A percentile compares a stretch with the other conserved stretches of the same genome.
Evolutionary conservation across 2,329 filamentous ascomycete genomes (phyloP).

Genomic region (Talaromyces sp.): DNA sequence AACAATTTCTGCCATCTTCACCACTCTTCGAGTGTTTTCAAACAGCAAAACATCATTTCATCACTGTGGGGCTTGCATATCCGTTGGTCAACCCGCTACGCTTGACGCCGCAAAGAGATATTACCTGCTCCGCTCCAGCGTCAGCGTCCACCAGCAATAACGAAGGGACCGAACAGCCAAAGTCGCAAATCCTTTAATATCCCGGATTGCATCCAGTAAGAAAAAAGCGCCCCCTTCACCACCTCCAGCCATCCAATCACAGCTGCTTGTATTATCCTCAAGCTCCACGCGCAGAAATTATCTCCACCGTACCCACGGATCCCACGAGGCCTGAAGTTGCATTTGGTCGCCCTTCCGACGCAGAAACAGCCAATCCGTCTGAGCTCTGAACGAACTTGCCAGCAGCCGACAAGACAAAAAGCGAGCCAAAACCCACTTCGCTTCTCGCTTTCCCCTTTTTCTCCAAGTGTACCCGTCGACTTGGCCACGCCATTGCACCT

Average conservation of each 20-base stretch:
- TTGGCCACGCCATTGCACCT: conserved; percentile 24
- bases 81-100: conserved; percentile 17
- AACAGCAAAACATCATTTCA: conserved; percentile 14
- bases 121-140: conserved; percentile 19
- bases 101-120: conserved; percentile 20
- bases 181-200: conserved; percentile 14
- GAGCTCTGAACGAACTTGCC: conserved; percentile 5
- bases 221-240: conserved; percentile 17
- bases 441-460: conserved; percentile 24
- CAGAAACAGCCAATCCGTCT: conserved; percentile 13
- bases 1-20: neutral
- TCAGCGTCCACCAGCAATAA: conserved; percentile 2
- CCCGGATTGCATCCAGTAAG: conserved; percentile 19
- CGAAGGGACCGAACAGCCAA: conserved; percentile 9
- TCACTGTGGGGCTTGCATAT: conserved; percentile 19
- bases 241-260: conserved; percentile 13
- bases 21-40: too few species aligned
- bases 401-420: conserved; percentile 5
- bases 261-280: neutral
- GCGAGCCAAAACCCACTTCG: conserved; percentile 25
- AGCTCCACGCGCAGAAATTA: conserved; percentile 25
- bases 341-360: conserved; percentile 23
- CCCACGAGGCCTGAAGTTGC: conserved; percentile 33
- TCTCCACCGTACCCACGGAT: conserved; percentile 37
- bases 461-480: conserved; percentile 23